Conservation (phyloP, 2,329 filamentous ascomycete species). For the Fusarium scirpi region DNA sequence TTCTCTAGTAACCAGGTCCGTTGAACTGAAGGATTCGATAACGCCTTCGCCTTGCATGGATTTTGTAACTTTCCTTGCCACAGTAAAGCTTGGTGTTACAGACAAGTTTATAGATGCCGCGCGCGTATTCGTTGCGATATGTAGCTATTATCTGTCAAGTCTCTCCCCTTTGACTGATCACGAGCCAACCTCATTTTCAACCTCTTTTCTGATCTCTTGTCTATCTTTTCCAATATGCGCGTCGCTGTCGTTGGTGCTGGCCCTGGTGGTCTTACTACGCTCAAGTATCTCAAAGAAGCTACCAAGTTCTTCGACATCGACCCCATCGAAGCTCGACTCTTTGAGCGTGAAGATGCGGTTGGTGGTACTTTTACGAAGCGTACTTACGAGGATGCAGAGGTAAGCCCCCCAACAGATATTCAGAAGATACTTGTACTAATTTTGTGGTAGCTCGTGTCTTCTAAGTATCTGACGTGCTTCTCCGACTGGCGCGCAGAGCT, state of each 20-base stretch:
- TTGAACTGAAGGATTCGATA: background rate
- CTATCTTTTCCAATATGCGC: background rate
- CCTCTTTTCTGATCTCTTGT: no score
- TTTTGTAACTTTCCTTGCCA: background rate
- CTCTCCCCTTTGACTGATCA: background rate
- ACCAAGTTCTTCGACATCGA: background rate
- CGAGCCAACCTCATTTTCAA: background rate
- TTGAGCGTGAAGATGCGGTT: background rate
- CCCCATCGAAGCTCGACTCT: background rate
- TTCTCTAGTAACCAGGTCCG: background rate
- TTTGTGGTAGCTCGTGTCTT: background rate
- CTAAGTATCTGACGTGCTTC: background rate
- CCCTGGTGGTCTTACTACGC: background rate
- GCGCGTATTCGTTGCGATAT: background rate
- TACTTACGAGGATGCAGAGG: background rate
- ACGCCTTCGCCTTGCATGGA: background rate
- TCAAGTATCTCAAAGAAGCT: background rate
- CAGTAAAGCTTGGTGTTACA: background rate
- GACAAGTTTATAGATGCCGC: no score
- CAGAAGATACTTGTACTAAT: rapidly evolving
- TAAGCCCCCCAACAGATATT: rapidly evolving
- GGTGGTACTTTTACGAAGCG: background rate
- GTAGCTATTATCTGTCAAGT: background rate
- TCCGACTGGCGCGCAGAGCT: background rate
- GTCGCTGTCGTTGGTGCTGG: background rate